phyloP scores from a whole-genome alignment of 805 yeast species.

The Saccharomyces jurei region DNA sequence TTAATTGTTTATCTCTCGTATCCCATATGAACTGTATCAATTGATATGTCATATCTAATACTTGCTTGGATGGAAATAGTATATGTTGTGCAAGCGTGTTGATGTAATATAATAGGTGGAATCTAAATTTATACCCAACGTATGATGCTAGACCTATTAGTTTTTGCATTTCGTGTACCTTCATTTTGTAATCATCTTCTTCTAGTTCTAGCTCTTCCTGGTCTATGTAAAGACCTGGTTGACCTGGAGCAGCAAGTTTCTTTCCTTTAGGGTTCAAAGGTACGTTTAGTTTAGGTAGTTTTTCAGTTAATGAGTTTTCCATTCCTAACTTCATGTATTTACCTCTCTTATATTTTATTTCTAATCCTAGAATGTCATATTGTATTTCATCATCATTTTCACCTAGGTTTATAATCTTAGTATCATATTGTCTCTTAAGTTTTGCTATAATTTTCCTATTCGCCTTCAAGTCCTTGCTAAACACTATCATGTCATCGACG shows the following conservation, averaged over 20 bases:
- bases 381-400: constrained; percentile 2
- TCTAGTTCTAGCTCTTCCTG: constrained; percentile 1
- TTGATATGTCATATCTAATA: no score
- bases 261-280: not conserved
- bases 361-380: constrained; percentile 13
- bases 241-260: constrained; percentile 5
- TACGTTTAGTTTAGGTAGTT: constrained; percentile 3
- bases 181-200: not conserved
- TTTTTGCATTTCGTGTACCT: not conserved
- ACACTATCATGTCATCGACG: constrained; percentile 12
- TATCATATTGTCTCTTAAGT: constrained; percentile 6
- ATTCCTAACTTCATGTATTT: constrained; percentile 9
- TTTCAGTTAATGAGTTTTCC: constrained; percentile 5
- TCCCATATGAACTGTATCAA: constrained; percentile 4
- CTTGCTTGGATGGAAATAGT: no score
- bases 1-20: constrained; percentile 2
- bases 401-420: constrained; percentile 9
- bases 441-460: not conserved
- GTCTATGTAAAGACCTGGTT: constrained; percentile 6
- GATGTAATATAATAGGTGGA: no score
- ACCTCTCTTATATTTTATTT: constrained; percentile 4
- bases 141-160: not conserved
- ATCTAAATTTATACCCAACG: no score
- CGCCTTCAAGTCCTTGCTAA: constrained; percentile 1
- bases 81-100: no score